Evolutionary conservation across 2,329 filamentous ascomycete species (phyloP), one percentile per base, ranked within the genome.

Genomic region (Penicillium palitans): DNA sequence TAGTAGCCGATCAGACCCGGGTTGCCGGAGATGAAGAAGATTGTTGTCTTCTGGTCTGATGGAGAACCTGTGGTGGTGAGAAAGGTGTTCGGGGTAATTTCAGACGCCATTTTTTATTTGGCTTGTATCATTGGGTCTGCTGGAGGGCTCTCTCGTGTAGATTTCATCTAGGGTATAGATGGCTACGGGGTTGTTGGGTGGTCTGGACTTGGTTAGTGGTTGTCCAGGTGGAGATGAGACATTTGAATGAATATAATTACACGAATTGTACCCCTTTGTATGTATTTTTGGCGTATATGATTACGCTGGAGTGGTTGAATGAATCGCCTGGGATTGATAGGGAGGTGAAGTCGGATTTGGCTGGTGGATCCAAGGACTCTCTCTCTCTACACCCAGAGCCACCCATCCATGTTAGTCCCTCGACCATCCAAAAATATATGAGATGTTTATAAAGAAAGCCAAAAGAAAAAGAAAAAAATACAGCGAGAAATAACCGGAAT

Each of bases 21-120:
- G 61, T 83, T 83, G 27, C 81, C 80, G 24, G 80, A 76, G 33
- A 83, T 76, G 56, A 82, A 79, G 64, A 76, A 80, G 13, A 79
- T 70, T 31, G 72, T 69, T 3, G 67, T 67, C 2, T 59, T 52
- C 7, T 47, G 29, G 31, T 56, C 40, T 61, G 54, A 33, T 27
- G 55, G 8, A 27, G 46, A 27, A 52, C 50, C 67, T 69, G 65
- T 68, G 25, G 55, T 61, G 55, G 66, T 61, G 40, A 70, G 66
- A 62, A 76, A 76, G 39, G 61, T 68, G 57, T 75, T 68, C 15
- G 62, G 60, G 1, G 70, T 69, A 40, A 76, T 67, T 51, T 71
- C 64, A 6, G 62, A 24, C 8, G 62, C 56, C 68, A 67, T 70
- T 29, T 44, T 55, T 24, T 52, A 39, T 17, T 42, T 9, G 6